A percentile compares a stretch with the other conserved stretches of the same genome.
These are phyloP conservation scores for Xylariaceae sp. DNA, from an alignment of 2,329 filamentous ascomycete genomes.

Conservation along the genomic window DNA sequence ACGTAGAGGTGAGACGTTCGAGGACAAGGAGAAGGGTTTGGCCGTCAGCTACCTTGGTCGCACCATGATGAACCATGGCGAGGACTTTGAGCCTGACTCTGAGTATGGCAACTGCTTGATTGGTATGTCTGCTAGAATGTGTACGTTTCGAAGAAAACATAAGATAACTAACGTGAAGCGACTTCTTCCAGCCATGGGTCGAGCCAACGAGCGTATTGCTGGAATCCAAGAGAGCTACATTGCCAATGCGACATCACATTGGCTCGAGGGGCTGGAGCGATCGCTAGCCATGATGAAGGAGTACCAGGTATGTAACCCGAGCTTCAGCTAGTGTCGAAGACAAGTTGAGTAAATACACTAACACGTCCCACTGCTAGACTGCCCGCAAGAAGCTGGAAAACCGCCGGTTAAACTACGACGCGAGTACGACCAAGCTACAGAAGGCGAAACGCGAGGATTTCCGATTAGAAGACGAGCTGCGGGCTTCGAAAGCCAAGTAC, in stretches of 20 bases:
- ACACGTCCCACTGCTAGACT: slow-evolving; percentile 33
- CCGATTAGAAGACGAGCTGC: slow-evolving; percentile 85
- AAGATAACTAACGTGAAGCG: slow-evolving; percentile 5
- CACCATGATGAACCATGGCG: slow-evolving; percentile 82
- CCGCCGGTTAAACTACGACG: slow-evolving; percentile 84
- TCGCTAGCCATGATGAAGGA: slow-evolving; percentile 95
- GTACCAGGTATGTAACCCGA: slow-evolving; percentile 66
- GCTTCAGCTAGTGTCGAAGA: background rate
- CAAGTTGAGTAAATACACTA: slow-evolving; percentile 8
- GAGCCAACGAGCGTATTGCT: slow-evolving; percentile 82
- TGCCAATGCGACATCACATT: slow-evolving; percentile 70
- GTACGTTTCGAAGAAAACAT: background rate
- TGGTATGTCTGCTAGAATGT: slow-evolving; percentile 40
- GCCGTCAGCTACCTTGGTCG: slow-evolving; percentile 76
- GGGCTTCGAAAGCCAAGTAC: slow-evolving; percentile 89
- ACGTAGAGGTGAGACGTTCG: slow-evolving; percentile 71
- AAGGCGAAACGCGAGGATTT: slow-evolving; percentile 94
- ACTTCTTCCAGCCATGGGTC: slow-evolving; percentile 59
- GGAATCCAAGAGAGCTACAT: slow-evolving; percentile 82
- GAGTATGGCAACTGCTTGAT: slow-evolving; percentile 86
- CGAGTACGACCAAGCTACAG: slow-evolving; percentile 83
- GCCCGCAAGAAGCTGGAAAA: slow-evolving; percentile 92
- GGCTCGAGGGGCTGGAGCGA: slow-evolving; percentile 88
- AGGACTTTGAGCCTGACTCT: slow-evolving; percentile 87
- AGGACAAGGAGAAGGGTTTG: slow-evolving; percentile 83